Percentiles rank a stretch among this genome's conserved stretches.
Conservation (phyloP, 495 filamentous ascomycete species). For the Trichoderma orchidacearum region DNA sequence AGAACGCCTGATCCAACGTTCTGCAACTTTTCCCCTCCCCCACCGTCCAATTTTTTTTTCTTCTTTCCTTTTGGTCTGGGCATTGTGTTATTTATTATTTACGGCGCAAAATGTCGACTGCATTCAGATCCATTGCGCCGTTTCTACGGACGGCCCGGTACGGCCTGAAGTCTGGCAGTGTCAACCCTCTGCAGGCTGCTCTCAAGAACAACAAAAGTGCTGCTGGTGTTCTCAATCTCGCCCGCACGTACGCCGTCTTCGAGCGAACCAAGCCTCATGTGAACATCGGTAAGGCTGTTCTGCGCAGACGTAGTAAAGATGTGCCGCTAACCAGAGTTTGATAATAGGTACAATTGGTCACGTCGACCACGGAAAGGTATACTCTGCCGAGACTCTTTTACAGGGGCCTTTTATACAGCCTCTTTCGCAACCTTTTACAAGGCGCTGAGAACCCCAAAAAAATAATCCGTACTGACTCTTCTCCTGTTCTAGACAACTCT, state of each 20-base stretch:
- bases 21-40: not conserved
- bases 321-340: slow-evolving; percentile 3
- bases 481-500: slow-evolving; percentile 65
- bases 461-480: not conserved
- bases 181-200: slow-evolving; percentile 52
- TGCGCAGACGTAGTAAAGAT: slow-evolving; percentile 3
- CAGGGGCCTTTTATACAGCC: no score
- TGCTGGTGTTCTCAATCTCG: slow-evolving; percentile 49
- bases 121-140: slow-evolving; percentile 51
- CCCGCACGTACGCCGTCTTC: slow-evolving; percentile 65
- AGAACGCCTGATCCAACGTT: not conserved
- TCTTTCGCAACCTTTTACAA: not conserved
- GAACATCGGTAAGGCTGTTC: slow-evolving; percentile 66
- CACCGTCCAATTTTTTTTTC: not conserved
- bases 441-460: no score
- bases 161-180: slow-evolving; percentile 44
- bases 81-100: not conserved
- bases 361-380: slow-evolving; percentile 98
- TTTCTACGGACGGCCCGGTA: slow-evolving; percentile 55
- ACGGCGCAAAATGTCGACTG: slow-evolving; percentile 38
- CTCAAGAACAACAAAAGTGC: slow-evolving; percentile 46
- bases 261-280: slow-evolving; percentile 93
- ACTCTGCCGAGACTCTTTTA: no score
- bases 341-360: slow-evolving; percentile 84
- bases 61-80: not conserved